Conservation (phyloP, 345 rosid genomes). For the Acer saccharum region DNA sequence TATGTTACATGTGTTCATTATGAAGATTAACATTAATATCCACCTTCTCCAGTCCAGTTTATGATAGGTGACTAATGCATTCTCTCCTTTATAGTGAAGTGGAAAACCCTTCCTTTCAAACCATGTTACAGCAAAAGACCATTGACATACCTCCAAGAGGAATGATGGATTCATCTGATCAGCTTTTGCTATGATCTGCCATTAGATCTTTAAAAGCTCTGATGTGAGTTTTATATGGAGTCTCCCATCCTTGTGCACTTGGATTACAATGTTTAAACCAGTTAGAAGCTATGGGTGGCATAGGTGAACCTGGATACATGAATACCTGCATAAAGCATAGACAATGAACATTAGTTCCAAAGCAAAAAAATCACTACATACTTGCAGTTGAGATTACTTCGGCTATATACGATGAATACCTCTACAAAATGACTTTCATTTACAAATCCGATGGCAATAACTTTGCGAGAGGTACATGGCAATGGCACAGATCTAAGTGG, state of each 20-base stretch:
- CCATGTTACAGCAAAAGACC: too few species aligned
- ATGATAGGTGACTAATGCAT: too few species aligned
- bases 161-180: background rate
- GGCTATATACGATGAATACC: background rate
- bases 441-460: slow-evolving; percentile 6
- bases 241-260: slow-evolving; percentile 22
- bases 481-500: slow-evolving; percentile 21
- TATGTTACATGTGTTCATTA: too few species aligned
- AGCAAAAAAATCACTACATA: background rate
- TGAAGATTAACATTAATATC: too few species aligned
- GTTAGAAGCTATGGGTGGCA: slow-evolving; percentile 7
- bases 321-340: slow-evolving; percentile 12
- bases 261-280: slow-evolving; percentile 18
- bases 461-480: slow-evolving; percentile 16
- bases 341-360: slow-evolving; percentile 4
- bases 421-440: slow-evolving; percentile 16
- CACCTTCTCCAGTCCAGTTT: too few species aligned
- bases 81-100: too few species aligned
- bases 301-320: slow-evolving; percentile 20
- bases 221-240: slow-evolving; percentile 18
- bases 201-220: slow-evolving; percentile 18
- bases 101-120: too few species aligned
- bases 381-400: background rate
- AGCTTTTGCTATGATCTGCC: background rate
- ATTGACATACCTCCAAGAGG: too few species aligned